A percentile compares a stretch with the other conserved stretches of the same genome.
phyloP scores from a whole-genome alignment of 768 basidiomycete species.

The Leucocoprinus leucothites region DNA sequence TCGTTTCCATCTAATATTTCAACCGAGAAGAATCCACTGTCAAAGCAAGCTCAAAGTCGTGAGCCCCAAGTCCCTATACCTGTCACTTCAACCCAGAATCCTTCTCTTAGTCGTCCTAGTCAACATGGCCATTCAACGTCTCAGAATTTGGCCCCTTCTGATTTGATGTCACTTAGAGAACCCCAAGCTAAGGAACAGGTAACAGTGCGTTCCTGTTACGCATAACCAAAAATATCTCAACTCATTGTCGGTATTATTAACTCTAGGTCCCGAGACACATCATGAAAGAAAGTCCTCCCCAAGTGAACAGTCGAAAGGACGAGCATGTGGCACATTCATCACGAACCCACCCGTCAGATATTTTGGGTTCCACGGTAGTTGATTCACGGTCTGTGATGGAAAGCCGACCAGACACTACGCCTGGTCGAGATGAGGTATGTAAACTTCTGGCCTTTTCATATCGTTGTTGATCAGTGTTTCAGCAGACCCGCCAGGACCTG shows the following conservation, averaged over 20 bases:
- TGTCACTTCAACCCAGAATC: background rate
- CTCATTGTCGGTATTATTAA: too few species aligned
- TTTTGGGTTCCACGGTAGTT: background rate
- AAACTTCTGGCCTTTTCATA: background rate
- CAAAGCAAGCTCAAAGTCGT: background rate
- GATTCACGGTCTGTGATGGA: background rate
- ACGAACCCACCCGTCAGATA: background rate
- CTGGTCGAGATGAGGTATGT: conserved; percentile 1
- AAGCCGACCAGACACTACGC: background rate
- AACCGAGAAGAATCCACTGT: background rate
- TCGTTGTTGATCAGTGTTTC: background rate
- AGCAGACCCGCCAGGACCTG: background rate
- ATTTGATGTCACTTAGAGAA: background rate
- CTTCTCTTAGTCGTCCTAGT: background rate
- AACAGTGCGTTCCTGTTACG: background rate
- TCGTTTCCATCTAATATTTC: background rate
- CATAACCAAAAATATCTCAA: background rate
- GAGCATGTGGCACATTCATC: background rate
- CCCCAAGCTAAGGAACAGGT: background rate
- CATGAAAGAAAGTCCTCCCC: too few species aligned
- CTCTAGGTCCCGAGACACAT: too few species aligned
- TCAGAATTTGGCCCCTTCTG: background rate
- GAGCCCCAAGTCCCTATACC: background rate
- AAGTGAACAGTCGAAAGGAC: too few species aligned
- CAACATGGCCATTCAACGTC: background rate